Evolutionary conservation across 169 alveolate species (phyloP), one percentile per base, ranked within the genome.

Genomic region (Cryptosporidium meleagridis): DNA sequence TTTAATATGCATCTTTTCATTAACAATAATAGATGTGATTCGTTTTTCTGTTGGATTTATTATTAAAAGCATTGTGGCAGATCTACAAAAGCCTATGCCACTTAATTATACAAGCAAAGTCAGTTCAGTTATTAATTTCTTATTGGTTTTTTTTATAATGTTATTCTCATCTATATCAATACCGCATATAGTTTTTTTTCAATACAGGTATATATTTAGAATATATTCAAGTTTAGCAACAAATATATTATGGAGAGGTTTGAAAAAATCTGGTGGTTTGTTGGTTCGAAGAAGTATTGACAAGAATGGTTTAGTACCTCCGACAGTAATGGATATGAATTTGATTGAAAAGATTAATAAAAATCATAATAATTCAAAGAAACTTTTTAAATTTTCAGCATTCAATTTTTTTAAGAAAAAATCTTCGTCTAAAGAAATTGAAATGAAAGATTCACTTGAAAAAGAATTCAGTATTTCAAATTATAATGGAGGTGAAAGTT

Each of bases 51-150:
- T 59, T 62, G 75, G 89, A 26, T 44, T 80, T 37, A 53, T 80
- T 29, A 80, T 80, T 31, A 80, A 39, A 61, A 80, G 80, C 21
- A 80, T 80, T 44, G 75, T 80, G 8, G 37, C 73, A 31, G 89
- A 80, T 41, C 21, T 80, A 26, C 89, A 80, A n/a, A 80, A 80
- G 31, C 89, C 89, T 29, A 80, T 59, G 75, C 89, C 89, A 26
- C 59, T 80, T 23, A 45, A 61, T 3, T 69, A 62, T 12, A 14
- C 16, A 14, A 80, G 65, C 9, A 80, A 45, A 41, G 8, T 31
- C 3, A 62, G 21, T 29, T 80, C 89, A 62, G 39, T 80, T 23
- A 48, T 80, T 12, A 80, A 80, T 37, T 80, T 80, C 39, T 29
- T 80, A 12, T 14, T 65, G 55, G 89, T 80, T 59, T 80, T 80